Evolutionary conservation across 768 basidiomycete genomes (phyloP), one percentile per base, ranked within the genome.

Genomic region (Suillus sp.): DNA sequence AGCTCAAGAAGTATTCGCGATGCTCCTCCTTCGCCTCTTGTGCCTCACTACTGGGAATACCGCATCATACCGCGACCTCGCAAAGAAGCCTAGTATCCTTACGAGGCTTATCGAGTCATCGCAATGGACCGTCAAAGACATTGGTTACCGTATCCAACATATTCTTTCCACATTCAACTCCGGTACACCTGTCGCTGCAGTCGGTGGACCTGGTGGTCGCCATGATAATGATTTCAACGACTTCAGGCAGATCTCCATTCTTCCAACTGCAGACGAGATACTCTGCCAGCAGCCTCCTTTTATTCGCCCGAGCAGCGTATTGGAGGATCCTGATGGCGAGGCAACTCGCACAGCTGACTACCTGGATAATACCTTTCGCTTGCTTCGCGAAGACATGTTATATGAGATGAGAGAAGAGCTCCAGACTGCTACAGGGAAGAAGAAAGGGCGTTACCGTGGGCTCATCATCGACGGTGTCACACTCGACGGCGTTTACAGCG

Each of bases 151-250:
- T 57, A 78, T 85, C 65, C 77, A 81, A 63, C 72, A 81, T 40
- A 72, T 80, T 37, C 40, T 80, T 37, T 68, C 73, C 38, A 73
- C 76, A 11, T 66, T 69, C 32, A 70, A 67, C 6, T 27, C 62
- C 25, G 67, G 67, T 9, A 70, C 71, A 7, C 55, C 63, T 7
- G 57, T 66, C 20, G 68, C 72, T 14, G 67, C 56, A 3, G 51
- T 59, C 11, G 65, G 69, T 22, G 72, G 74, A 10, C 84, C 89
- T 1, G 89, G 89, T 0, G 89, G 88, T 4, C 79, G 89, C 3
- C 89, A 90, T 62, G 87, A 89, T 66, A 90, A 91, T 59, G 89
- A 91, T 69, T 84, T 84, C 54, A 73, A 72, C 16, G 80, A 89
- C 59, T 90, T 88, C 65, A 83, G 84, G 7, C 64, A 82, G 10